Conservation (phyloP, 2,329 filamentous ascomycete species). For the Alternaria ventricosa region DNA sequence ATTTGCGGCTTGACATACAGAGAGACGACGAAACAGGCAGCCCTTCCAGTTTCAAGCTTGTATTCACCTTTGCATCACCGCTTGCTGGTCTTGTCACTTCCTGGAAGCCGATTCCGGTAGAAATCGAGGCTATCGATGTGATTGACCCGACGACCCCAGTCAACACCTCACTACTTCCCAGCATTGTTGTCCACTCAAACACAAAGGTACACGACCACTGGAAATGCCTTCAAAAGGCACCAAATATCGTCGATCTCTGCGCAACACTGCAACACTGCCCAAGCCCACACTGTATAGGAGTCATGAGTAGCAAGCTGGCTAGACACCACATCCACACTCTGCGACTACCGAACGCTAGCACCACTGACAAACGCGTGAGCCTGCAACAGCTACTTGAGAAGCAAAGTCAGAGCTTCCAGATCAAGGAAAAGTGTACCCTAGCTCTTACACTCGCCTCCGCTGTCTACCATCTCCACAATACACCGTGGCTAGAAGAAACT, state of each 20-base stretch:
- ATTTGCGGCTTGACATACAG: background rate
- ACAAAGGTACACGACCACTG: background rate
- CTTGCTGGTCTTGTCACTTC: background rate
- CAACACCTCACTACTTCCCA: background rate
- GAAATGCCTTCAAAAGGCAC: background rate
- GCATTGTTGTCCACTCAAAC: background rate
- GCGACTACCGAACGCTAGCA: background rate
- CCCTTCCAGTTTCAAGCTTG: background rate
- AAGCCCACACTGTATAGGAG: background rate
- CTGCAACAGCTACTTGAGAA: background rate
- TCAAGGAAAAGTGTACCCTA: background rate
- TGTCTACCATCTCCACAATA: background rate
- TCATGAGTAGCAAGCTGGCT: background rate
- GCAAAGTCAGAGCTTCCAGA: background rate
- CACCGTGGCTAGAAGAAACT: background rate
- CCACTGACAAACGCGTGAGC: accelerated
- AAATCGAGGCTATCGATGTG: background rate
- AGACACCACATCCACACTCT: background rate
- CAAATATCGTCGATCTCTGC: background rate
- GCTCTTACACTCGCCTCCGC: background rate
- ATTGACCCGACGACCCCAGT: background rate
- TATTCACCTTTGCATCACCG: background rate
- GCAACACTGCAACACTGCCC: background rate
- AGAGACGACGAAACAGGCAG: background rate
- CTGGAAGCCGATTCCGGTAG: background rate